Evolutionary conservation across 2,329 filamentous ascomycete genomes (phyloP).

Genomic region (Botrytis aclada): DNA sequence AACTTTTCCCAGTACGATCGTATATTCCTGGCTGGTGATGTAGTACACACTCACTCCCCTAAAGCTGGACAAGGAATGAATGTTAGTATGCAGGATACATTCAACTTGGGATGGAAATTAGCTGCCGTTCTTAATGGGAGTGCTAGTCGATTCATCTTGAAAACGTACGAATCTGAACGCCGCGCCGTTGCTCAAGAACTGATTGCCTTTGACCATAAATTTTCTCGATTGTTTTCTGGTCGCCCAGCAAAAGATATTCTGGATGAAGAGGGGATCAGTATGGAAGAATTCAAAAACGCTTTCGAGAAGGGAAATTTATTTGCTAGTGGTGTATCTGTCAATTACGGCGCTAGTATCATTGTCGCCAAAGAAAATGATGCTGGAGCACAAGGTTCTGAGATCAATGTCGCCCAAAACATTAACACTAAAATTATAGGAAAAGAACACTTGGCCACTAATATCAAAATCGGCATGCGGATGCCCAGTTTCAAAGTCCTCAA

Average conservation of each 20-base stretch:
- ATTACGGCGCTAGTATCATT: slow-evolving; percentile 56
- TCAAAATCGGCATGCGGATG: slow-evolving; percentile 54
- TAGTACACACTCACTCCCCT: slow-evolving; percentile 54
- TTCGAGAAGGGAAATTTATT: slow-evolving; percentile 61
- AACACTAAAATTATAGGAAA: slow-evolving; percentile 50
- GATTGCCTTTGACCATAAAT: slow-evolving; percentile 60
- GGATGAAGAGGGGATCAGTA: slow-evolving; percentile 52
- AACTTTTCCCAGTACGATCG: slow-evolving; percentile 40
- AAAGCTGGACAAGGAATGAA: slow-evolving; percentile 63
- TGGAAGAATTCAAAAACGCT: slow-evolving; percentile 60
- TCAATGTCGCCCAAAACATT: slow-evolving; percentile 47
- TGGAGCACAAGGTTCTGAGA: slow-evolving; percentile 47
- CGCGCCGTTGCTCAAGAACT: slow-evolving; percentile 61
- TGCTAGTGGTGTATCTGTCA: slow-evolving; percentile 54
- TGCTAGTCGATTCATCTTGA: slow-evolving; percentile 50
- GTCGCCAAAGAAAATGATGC: slow-evolving; percentile 51
- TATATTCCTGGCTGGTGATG: slow-evolving; percentile 55
- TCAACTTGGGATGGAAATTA: slow-evolving; percentile 62
- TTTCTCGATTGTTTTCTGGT: slow-evolving; percentile 56
- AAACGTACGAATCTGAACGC: slow-evolving; percentile 62
- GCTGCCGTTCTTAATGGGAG: slow-evolving; percentile 27
- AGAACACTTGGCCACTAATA: slow-evolving; percentile 27
- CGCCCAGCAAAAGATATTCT: slow-evolving; percentile 46
- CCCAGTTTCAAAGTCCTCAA: slow-evolving; percentile 57
- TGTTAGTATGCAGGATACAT: slow-evolving; percentile 59